Evolutionary conservation across 805 yeast genomes (phyloP).

Genomic region (Candida argentea): DNA sequence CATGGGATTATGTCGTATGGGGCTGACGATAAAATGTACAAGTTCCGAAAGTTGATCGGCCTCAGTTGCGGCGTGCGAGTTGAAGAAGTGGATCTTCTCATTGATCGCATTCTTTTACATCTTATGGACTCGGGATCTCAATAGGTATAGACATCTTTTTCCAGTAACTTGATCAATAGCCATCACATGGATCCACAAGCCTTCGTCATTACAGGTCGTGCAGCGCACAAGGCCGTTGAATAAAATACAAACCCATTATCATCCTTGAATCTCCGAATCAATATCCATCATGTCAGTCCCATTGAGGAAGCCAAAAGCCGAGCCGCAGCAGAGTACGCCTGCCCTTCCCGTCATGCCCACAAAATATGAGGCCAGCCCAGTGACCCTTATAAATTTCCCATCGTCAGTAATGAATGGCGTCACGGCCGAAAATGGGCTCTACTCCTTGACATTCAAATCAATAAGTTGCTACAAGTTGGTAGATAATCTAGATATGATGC

Average conservation of each 20-base stretch:
- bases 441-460: conserved; percentile 31
- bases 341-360: too few relatives aligned
- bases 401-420: conserved; percentile 31
- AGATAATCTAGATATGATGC: conserved; percentile 25
- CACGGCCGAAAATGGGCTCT: conserved; percentile 32
- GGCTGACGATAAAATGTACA: conserved; percentile 49
- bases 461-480: conserved; percentile 25
- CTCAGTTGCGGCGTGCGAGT: conserved; percentile 66
- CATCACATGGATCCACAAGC: too few relatives aligned
- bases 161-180: neutral
- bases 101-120: conserved; percentile 63
- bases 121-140: conserved; percentile 2
- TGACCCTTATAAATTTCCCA: conserved; percentile 16
- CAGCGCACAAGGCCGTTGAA: too few relatives aligned
- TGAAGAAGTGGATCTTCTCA: conserved; percentile 70
- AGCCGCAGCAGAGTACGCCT: too few relatives aligned
- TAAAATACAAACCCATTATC: too few relatives aligned
- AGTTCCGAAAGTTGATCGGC: conserved; percentile 70
- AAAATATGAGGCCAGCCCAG: conserved; percentile 10
- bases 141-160: neutral
- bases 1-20: conserved; percentile 32
- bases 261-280: too few relatives aligned
- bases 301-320: too few relatives aligned
- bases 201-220: neutral
- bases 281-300: too few relatives aligned